Conservation (phyloP, 768 basidiomycete genomes). For the Auriscalpium orientale region DNA sequence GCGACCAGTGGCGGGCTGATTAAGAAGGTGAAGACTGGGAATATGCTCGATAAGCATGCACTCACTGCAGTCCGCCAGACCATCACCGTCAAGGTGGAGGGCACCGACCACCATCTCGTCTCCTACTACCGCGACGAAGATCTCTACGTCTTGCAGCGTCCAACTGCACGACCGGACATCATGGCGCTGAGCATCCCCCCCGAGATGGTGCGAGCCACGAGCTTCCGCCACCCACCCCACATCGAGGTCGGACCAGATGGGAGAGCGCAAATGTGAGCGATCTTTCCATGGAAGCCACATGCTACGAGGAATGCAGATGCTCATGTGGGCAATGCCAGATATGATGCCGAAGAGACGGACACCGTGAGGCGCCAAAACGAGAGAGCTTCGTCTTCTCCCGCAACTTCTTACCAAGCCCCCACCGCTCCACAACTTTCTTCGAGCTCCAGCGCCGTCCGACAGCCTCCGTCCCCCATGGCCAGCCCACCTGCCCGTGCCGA, state of each 20-base stretch:
- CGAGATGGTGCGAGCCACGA: slow-evolving; percentile 70
- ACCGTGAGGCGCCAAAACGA: slow-evolving; percentile 12
- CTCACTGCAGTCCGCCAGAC: slow-evolving; percentile 39
- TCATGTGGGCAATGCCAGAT: slow-evolving; percentile 10
- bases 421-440: slow-evolving; percentile 5
- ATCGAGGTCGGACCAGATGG: slow-evolving; percentile 69
- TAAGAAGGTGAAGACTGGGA: slow-evolving; percentile 54
- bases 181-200: slow-evolving; percentile 66
- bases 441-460: not conserved
- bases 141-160: slow-evolving; percentile 60
- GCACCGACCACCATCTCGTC: slow-evolving; percentile 74
- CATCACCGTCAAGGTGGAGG: slow-evolving; percentile 76
- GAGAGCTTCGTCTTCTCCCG: slow-evolving; percentile 4
- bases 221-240: slow-evolving; percentile 79
- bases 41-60: not conserved
- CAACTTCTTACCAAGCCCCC: slow-evolving; percentile 3
- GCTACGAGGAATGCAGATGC: not conserved
- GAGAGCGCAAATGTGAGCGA: slow-evolving; percentile 52
- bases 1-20: slow-evolving; percentile 52
- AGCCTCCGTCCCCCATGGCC: not conserved
- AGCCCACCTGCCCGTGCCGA: not conserved
- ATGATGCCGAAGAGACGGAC: slow-evolving; percentile 16
- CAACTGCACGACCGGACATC: slow-evolving; percentile 64
- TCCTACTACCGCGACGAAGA: slow-evolving; percentile 82
- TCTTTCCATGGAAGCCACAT: not conserved